These are phyloP conservation scores for Magnolia sinica DNA, from an alignment of 164 flowering plant genomes.

Conservation along the genomic window DNA sequence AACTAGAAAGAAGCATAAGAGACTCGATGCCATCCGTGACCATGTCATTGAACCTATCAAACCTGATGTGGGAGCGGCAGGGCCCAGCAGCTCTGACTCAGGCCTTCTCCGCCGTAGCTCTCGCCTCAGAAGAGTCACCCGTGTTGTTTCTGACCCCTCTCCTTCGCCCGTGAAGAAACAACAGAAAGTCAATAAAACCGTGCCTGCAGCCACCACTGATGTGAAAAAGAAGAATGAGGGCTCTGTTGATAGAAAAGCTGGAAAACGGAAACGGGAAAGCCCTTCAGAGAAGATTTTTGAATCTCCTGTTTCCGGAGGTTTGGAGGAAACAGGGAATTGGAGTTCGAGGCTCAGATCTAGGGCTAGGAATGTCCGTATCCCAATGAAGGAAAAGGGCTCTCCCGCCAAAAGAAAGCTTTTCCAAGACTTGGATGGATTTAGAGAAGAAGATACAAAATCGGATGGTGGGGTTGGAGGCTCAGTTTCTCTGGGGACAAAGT, in stretches of 20 bases:
- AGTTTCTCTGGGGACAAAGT: conserved; percentile 26
- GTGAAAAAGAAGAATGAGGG: conserved; percentile 9
- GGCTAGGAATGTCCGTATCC: conserved; percentile 21
- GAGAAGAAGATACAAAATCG: conserved; percentile 24
- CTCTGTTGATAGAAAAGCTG: conserved; percentile 15
- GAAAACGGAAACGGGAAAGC: conserved; percentile 9
- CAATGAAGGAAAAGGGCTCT: conserved; percentile 18
- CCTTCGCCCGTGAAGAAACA: conserved; percentile 57
- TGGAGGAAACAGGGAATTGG: conserved; percentile 43
- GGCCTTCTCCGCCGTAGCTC: conserved; percentile 61
- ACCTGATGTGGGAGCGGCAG: conserved; percentile 17
- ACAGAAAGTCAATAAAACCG: conserved; percentile 20
- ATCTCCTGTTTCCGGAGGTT: conserved; percentile 23
- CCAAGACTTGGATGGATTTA: conserved; percentile 28
- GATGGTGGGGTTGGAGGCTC: conserved; percentile 21
- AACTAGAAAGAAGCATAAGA: conserved; percentile 66
- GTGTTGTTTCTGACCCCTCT: conserved; percentile 52
- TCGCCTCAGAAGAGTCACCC: conserved; percentile 58
- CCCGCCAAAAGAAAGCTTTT: conserved; percentile 51
- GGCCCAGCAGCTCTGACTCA: conserved; percentile 23
- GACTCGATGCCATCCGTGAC: conserved; percentile 76
- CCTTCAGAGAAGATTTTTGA: conserved; percentile 7
- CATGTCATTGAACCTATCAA: conserved; percentile 25
- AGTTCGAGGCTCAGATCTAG: conserved; percentile 68
- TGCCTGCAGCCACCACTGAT: neutral